These are phyloP conservation scores for Exophiala sp. DNA, from an alignment of 2,329 filamentous ascomycete species.

Conservation along the genomic window DNA sequence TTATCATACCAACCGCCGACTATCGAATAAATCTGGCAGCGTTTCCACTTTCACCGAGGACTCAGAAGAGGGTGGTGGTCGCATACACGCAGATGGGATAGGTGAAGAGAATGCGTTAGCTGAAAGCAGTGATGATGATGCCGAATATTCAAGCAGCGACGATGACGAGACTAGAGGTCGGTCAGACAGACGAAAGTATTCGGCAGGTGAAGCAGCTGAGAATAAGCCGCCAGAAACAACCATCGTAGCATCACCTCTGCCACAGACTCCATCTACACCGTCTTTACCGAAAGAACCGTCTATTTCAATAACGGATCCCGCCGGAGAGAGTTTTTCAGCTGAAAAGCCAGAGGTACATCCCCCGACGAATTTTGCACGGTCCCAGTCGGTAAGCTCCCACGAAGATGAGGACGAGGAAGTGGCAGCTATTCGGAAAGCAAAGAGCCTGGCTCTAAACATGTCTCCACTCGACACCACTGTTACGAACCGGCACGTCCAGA, in stretches of 20 bases:
- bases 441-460: slow-evolving; percentile 76
- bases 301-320: slow-evolving; percentile 30
- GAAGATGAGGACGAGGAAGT: slow-evolving; percentile 66
- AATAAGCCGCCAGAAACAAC: not conserved
- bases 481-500: slow-evolving; percentile 77
- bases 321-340: slow-evolving; percentile 35
- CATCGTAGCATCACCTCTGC: not conserved
- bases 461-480: slow-evolving; percentile 72
- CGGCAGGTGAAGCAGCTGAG: slow-evolving; percentile 35
- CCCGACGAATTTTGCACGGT: slow-evolving; percentile 17
- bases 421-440: slow-evolving; percentile 80
- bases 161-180: slow-evolving; percentile 36
- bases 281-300: slow-evolving; percentile 28
- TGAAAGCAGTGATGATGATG: slow-evolving; percentile 35
- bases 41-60: slow-evolving; percentile 31
- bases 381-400: slow-evolving; percentile 9
- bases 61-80: slow-evolving; percentile 49
- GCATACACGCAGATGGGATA: slow-evolving; percentile 65
- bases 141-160: slow-evolving; percentile 26
- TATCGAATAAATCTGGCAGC: slow-evolving; percentile 33
- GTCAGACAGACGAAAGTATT: slow-evolving; percentile 36
- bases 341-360: slow-evolving; percentile 37
- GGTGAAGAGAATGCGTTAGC: slow-evolving; percentile 56
- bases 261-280: slow-evolving; percentile 20
- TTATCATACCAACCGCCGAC: slow-evolving; percentile 17